These are phyloP conservation scores for Podila verticillata DNA, from an alignment of 192 early-diverging fungal genomes.

Conservation along the genomic window DNA sequence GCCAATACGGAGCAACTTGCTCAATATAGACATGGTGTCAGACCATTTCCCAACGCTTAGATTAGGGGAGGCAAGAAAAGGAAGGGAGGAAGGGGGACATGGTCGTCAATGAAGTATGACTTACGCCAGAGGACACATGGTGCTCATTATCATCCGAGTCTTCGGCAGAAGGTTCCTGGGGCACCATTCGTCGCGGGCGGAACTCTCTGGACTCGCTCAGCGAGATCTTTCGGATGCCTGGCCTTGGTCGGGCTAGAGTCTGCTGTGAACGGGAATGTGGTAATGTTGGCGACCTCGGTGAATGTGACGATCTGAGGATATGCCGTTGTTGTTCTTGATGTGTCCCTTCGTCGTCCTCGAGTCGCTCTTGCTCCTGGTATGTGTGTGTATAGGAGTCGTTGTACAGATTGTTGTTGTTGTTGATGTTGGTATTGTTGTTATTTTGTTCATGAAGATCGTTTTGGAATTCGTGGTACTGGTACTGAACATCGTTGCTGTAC, in stretches of 20 bases:
- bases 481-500: neutral
- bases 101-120: neutral
- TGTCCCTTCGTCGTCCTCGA: neutral
- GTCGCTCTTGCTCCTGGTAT: neutral
- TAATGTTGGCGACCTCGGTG: slow-evolving; percentile 17
- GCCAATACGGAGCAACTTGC: neutral
- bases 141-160: slow-evolving; percentile 26
- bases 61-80: neutral
- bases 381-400: neutral
- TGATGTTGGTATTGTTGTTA: no score
- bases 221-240: slow-evolving; percentile 25
- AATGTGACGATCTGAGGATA: neutral
- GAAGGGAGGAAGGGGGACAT: neutral
- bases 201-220: slow-evolving; percentile 28
- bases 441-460: neutral
- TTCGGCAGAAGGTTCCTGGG: slow-evolving; percentile 15
- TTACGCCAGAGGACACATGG: slow-evolving; percentile 28
- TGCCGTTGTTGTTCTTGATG: neutral
- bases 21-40: neutral
- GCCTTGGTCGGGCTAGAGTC: neutral
- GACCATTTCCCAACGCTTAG: neutral
- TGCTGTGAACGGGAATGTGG: slow-evolving; percentile 2
- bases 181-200: slow-evolving; percentile 15
- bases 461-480: slow-evolving; percentile 4
- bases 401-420: neutral